Conservation (phyloP, 169 alveolate species). For the Eimeria zaria region DNA sequence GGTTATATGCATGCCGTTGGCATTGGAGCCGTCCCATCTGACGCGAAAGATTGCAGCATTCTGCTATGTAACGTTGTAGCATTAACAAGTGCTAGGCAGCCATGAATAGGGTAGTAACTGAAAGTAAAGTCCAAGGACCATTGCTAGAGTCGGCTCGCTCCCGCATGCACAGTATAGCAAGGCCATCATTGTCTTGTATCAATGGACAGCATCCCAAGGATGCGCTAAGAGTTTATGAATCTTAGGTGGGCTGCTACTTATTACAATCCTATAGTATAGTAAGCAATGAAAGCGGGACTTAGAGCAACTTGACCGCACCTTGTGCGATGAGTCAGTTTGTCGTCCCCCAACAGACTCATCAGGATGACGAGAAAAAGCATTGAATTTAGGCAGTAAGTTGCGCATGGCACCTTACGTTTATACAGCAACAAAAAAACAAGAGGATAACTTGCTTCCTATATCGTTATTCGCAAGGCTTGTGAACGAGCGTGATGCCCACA, state of each 20-base stretch:
- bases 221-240: background rate
- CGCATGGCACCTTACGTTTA: background rate
- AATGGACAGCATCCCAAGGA: background rate
- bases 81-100: background rate
- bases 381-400: background rate
- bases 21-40: background rate
- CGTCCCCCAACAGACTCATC: background rate
- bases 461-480: background rate
- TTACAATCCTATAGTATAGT: background rate
- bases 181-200: background rate
- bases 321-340: background rate
- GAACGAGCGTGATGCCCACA: background rate
- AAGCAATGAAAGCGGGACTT: background rate
- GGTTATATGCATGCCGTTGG: background rate
- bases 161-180: background rate
- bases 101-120: background rate
- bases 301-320: background rate
- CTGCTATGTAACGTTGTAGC: background rate
- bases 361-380: background rate
- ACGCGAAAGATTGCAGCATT: background rate
- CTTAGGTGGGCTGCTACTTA: background rate
- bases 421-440: background rate
- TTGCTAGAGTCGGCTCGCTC: background rate
- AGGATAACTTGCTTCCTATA: background rate
- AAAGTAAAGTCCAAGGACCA: background rate